Evolutionary conservation across 1,139 yeast genomes (phyloP), one percentile per base, ranked within the genome.

Genomic region (Dujonia santamariae): DNA sequence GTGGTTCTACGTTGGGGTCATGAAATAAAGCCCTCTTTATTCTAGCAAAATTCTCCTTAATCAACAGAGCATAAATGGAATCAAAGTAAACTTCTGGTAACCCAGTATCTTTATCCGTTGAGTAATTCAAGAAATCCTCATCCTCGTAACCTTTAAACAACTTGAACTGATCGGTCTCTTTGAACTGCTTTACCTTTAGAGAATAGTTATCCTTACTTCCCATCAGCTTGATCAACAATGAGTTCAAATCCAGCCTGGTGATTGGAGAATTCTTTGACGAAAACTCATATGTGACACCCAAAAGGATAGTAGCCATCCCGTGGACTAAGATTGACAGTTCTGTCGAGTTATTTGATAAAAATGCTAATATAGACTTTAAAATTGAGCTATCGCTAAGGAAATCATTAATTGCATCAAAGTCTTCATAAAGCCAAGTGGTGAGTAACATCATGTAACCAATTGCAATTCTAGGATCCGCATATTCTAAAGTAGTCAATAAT

Each of bases 221-320:
- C 32, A 92, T 64, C n/a, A 81, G 69, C 40, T 79, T 82, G 2
- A 72, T 65, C 22, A 94, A 61, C 28, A 86, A 59, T 1, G 75
- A 59, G 49, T 80, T 80, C 26, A 86, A 63, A n/a, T 78, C 83
- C 1, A 57, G 53, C 46, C 96, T 72, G 0, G 86, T 49, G 9
- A 85, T 59, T 1, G 96, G 90, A 0, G 97, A 85, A 2, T 67
- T 63, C 34, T 72, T 70, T 3, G 87, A 67, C 4, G 94, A 80
- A 51, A 90, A 92, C 43, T 90, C 97, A 51, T 86, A 94, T 0
- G 80, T 69, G 1, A 85, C 69, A 17, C 97, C 97, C 9, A 92
- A 54, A 20, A 90, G 60, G 15, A 84, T 67, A 0, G 87, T 72
- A 2, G 84, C 74, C 70, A 90, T 67, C 1, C 96, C 92, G 51